Conservation (phyloP, 192 early-diverging fungal genomes). For the Coemansia sp. region DNA sequence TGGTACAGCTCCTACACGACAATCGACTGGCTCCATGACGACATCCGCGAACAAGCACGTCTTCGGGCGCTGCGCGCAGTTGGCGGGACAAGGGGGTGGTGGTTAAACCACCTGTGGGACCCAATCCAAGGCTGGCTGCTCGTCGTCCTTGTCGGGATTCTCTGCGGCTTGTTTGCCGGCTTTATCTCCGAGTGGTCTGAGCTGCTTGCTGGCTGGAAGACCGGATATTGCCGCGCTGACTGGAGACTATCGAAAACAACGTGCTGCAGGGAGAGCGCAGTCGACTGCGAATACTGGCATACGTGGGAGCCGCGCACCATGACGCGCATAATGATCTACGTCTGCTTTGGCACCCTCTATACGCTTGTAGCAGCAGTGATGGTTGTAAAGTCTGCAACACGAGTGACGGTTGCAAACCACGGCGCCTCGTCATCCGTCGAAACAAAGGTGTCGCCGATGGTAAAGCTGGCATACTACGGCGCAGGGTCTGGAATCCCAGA, state of each 20-base stretch:
- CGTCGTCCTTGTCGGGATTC: conserved; percentile 66
- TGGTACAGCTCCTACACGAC: conserved; percentile 53
- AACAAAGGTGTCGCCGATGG: conserved; percentile 50
- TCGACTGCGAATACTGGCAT: conserved; percentile 61
- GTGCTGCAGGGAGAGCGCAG: conserved; percentile 74
- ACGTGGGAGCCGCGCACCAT: conserved; percentile 54
- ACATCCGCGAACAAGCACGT: conserved; percentile 77
- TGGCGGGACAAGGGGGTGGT: conserved; percentile 59
- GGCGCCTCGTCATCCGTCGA: conserved; percentile 52
- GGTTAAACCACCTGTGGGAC: conserved; percentile 65
- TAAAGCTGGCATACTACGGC: conserved; percentile 75
- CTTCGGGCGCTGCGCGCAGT: conserved; percentile 57
- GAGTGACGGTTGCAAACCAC: conserved; percentile 33
- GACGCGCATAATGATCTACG: conserved; percentile 33
- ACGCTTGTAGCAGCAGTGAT: conserved; percentile 60
- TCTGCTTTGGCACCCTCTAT: conserved; percentile 57
- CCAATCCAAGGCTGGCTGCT: conserved; percentile 87
- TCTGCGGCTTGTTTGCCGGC: conserved; percentile 46
- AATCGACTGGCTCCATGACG: conserved; percentile 89
- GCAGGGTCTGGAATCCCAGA: conserved; percentile 96
- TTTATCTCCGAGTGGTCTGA: conserved; percentile 61
- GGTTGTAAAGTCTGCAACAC: conserved; percentile 60
- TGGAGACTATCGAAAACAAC: conserved; percentile 74
- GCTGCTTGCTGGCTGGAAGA: conserved; percentile 80
- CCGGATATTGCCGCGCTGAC: conserved; percentile 76